phyloP scores from a whole-genome alignment of 2,329 filamentous ascomycete genomes.

The Teratosphaeria pseudoeucalypti region DNA sequence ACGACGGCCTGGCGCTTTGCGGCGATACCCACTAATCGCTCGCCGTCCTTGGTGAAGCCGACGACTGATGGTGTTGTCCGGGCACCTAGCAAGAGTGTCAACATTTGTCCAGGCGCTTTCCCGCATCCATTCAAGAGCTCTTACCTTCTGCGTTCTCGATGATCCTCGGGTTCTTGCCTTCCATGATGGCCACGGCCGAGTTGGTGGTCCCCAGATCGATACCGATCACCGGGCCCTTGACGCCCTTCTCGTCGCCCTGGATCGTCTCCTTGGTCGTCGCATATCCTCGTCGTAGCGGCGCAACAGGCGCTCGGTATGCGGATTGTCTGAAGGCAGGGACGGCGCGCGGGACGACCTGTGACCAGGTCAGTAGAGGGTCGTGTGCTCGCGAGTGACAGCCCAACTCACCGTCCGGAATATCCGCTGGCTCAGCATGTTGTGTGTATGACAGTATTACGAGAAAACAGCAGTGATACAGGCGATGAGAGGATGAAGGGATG shows the following conservation, averaged over 20 bases:
- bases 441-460: neutral
- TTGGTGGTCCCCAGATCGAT: slow-evolving; percentile 98
- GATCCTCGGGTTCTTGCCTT: slow-evolving; percentile 89
- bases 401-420: slow-evolving; percentile 26
- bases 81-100: slow-evolving; percentile 47
- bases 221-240: slow-evolving; percentile 92
- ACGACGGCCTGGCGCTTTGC: slow-evolving; percentile 97
- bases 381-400: slow-evolving; percentile 12
- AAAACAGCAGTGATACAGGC: neutral
- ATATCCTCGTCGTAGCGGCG: slow-evolving; percentile 62
- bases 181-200: slow-evolving; percentile 94
- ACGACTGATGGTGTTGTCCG: slow-evolving; percentile 91
- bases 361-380: slow-evolving; percentile 15
- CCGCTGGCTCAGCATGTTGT: slow-evolving; percentile 26
- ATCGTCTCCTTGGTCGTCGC: slow-evolving; percentile 34
- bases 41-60: slow-evolving; percentile 88
- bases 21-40: slow-evolving; percentile 91
- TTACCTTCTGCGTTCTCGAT: slow-evolving; percentile 95
- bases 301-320: slow-evolving; percentile 53
- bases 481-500: neutral
- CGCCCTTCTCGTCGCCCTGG: slow-evolving; percentile 56
- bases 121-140: slow-evolving; percentile 8
- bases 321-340: slow-evolving; percentile 27
- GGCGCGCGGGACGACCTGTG: slow-evolving; percentile 25
- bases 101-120: too few relatives aligned